These are phyloP conservation scores for Mycotypha africana DNA, from an alignment of 371 early-diverging fungal species.

Conservation along the genomic window DNA sequence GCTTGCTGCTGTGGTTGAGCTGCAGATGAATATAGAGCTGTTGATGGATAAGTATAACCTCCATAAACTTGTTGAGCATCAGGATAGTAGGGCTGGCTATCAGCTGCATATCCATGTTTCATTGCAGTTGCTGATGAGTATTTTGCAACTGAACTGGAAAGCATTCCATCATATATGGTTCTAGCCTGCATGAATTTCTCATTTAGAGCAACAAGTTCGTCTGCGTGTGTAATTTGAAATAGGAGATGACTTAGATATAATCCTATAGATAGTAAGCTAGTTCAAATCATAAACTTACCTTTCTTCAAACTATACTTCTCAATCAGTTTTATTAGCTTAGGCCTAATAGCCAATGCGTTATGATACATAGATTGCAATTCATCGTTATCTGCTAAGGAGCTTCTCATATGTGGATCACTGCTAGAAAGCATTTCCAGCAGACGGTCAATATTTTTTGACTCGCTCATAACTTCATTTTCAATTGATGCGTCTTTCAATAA, in stretches of 20 bases:
- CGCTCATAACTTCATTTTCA: constrained; percentile 68
- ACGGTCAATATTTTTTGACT: constrained; percentile 72
- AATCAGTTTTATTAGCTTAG: constrained; percentile 73
- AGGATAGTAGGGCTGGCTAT: constrained; percentile 1
- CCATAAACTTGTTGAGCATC: constrained; percentile 2
- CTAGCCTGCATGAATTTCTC: constrained; percentile 51
- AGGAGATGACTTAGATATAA: no score
- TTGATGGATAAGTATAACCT: constrained; percentile 10
- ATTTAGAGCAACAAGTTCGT: constrained; percentile 49
- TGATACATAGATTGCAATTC: constrained; percentile 74
- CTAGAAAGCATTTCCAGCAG: constrained; percentile 68
- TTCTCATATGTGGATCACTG: constrained; percentile 68
- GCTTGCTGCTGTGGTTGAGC: not conserved
- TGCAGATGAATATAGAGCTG: constrained; percentile 10
- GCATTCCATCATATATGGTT: constrained; percentile 47
- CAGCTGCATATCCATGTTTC: constrained; percentile 12
- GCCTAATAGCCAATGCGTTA: constrained; percentile 65
- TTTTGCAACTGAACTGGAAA: constrained; percentile 41
- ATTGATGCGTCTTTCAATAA: constrained; percentile 55
- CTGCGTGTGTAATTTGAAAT: no score
- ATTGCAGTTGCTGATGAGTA: constrained; percentile 28
- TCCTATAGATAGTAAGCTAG: no score
- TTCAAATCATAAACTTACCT: constrained; percentile 49
- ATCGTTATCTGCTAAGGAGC: constrained; percentile 86
- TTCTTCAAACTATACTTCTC: constrained; percentile 75